Evolutionary conservation across 495 filamentous ascomycete genomes (phyloP).

Genomic region (Aspergillus steynii): DNA sequence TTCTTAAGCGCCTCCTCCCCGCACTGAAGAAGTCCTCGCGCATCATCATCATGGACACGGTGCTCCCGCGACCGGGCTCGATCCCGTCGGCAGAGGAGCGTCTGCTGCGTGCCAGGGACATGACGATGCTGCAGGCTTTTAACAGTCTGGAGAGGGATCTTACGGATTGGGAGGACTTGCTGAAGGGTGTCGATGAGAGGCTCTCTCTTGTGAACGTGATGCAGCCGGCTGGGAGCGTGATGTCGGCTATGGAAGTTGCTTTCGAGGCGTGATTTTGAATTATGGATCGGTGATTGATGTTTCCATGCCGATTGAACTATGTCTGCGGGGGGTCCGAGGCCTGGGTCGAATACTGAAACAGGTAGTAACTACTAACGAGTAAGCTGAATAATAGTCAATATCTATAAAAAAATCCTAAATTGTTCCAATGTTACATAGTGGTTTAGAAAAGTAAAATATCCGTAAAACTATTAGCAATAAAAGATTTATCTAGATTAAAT

Average conservation of each 20-base stretch:
- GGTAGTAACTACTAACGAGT: too few species aligned
- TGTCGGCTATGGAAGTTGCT: constrained; percentile 20
- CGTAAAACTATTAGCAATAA: too few species aligned
- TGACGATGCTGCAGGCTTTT: constrained; percentile 40
- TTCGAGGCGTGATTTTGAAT: too few species aligned
- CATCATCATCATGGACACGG: constrained; percentile 41
- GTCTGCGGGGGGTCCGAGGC: too few species aligned
- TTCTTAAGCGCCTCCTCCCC: constrained; percentile 42
- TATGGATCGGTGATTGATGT: too few species aligned
- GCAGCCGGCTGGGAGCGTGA: constrained; percentile 24
- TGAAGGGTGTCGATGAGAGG: constrained; percentile 14
- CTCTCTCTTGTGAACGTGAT: constrained; percentile 20
- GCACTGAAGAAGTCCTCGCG: constrained; percentile 33
- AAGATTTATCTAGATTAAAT: too few species aligned
- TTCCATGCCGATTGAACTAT: too few species aligned
- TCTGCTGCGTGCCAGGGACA: constrained; percentile 32
- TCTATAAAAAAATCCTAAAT: too few species aligned
- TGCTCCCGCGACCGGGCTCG: constrained; percentile 38
- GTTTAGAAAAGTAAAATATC: too few species aligned
- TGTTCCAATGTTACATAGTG: too few species aligned
- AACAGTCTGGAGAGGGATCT: constrained; percentile 41
- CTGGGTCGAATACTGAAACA: too few species aligned
- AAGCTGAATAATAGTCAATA: too few species aligned
- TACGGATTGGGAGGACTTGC: constrained; percentile 34
- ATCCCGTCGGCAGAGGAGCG: constrained; percentile 25